Base-by-base conservation (phyloP, 441 rosid species). In the Gossypium trilobum region DNA sequence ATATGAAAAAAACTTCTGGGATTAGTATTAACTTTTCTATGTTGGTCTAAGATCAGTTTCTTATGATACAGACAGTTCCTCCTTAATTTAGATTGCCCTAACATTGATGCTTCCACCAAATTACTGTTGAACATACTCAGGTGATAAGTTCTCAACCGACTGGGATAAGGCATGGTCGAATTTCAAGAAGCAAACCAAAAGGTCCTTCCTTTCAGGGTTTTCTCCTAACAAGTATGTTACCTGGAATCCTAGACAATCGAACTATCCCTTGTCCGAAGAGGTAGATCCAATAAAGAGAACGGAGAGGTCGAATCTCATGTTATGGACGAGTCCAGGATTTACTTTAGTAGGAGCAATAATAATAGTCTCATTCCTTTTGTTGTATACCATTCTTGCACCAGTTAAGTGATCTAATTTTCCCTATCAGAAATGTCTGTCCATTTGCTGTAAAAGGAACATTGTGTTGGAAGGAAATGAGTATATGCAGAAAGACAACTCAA, bases 121-220 rank as follows among this genome's bases (percentile, higher is more conserved):
- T 9, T 13, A 14, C 66, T 70, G 10, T 55, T 82, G 55, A 17
- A 14, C 59, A 71, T 57, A 13, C 55, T 63, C 82, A 86, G 91
- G 85, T 69, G 90, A 85, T 36, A 82, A 81, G 60, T 82, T 77
- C 73, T 87, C 93, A 29, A 89, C 83, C 4, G 96, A 90, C 73
- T 93, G 93, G 97, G 98, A 93, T 79, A 90, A 88, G 80, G 95
- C 97, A 2, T 93, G 96, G 97, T 82, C 90, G 50, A 89, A 33
- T 56, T 89, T 90, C 87, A 91, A 61, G 91, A 91, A 89, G 75
- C 88, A 80, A 48, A 92, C 97, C 77, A 93, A 91, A 77, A 91
- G 88, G 67, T 76, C 87, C 9, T 36, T 89, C 31, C 86, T 89
- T 74, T 85, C 97, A 0, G 78, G 77, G 55, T 93, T 91, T 78